Evolutionary conservation across 2,329 filamentous ascomycete species (phyloP), one percentile per base, ranked within the genome.

Genomic region (Teratosphaeriaceae sp.): DNA sequence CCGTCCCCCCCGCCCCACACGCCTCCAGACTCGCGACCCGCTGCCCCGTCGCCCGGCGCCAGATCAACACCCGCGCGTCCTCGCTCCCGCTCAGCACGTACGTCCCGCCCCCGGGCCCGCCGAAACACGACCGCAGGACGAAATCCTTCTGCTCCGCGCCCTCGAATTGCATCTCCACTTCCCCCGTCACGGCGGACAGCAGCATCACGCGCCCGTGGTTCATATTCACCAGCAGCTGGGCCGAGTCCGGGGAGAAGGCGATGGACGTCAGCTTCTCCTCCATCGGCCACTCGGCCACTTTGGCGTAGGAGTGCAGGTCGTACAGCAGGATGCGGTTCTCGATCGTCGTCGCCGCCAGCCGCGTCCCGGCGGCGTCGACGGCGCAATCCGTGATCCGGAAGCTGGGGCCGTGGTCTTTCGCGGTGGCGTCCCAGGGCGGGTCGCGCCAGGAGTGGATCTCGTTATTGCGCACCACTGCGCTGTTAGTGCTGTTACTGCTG

Each of bases 51-150:
- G 82, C 83, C 63, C 88, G 92, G 63, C 95, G 86, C 88, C 89
- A 97, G 48, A 98, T 86, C 61, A 88, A 84, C 31, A 97, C 76
- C 43, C 76, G 74, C 2, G 78, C 78, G 63, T 84, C 80, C 75
- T 96, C 88, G 57, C 88, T 95, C 9, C 92, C 92, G 57, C 86
- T 90, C 21, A 94, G 74, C 8, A 97, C 84, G 63, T 96, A 96
- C 61, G 84, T 89, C 67, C 96, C 88, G 45, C 86, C 83, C 1
- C 90, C 89, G 23, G n/a, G n/a, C n/a, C 92, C 92, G 15, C 92
- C 92, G 65, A 96, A 92, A 0, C 75, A 71, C 56, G 82, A 85
- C 39, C 90, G 77, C 46, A 98, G 94, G 43, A 96, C 76, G 59
- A 73, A 95, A 2, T 83, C 70, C 42, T 80, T 82, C 49, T 88